A percentile compares a stretch with the other conserved stretches of the same genome.
phyloP scores from a whole-genome alignment of 140 eudicot genomes.

The Bidens hawaiensis region DNA sequence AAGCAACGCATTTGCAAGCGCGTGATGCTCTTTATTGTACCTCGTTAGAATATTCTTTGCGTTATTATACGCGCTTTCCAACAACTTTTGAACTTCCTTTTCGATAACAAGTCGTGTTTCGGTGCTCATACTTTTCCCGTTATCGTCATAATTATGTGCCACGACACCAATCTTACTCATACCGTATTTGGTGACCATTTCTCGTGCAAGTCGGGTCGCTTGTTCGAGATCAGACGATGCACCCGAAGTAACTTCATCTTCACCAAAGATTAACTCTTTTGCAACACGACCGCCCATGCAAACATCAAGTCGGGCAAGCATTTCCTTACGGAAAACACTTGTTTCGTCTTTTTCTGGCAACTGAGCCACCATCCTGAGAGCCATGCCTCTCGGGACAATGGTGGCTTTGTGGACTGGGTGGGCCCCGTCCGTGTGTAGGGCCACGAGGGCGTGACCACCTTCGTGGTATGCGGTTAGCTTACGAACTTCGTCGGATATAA shows the following conservation, averaged over 20 bases:
- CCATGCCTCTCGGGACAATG: slow-evolving; percentile 80
- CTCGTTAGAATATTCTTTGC: slow-evolving; percentile 65
- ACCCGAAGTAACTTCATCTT: slow-evolving; percentile 82
- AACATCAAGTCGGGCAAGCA: no score
- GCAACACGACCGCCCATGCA: no score
- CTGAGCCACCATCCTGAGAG: slow-evolving; percentile 92
- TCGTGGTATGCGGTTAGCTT: slow-evolving; percentile 84
- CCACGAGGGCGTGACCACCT: slow-evolving; percentile 96
- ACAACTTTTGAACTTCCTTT: slow-evolving; percentile 60
- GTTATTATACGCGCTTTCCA: slow-evolving; percentile 71
- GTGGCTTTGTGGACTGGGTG: slow-evolving; percentile 95
- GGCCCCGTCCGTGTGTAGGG: slow-evolving; percentile 85
- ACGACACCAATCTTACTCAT: slow-evolving; percentile 90
- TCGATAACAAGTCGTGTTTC: slow-evolving; percentile 76
- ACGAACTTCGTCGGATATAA: slow-evolving; percentile 67
- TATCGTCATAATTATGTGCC: slow-evolving; percentile 76
- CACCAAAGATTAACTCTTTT: slow-evolving; percentile 90
- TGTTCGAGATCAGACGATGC: slow-evolving; percentile 76
- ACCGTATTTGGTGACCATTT: slow-evolving; percentile 90
- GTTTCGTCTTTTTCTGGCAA: slow-evolving; percentile 85
- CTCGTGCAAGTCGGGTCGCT: slow-evolving; percentile 80
- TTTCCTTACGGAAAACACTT: slow-evolving; percentile 71
- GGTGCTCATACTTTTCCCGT: no score
- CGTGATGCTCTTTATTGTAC: slow-evolving; percentile 62
- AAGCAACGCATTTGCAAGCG: slow-evolving; percentile 72